phyloP scores from a whole-genome alignment of 2,329 filamentous ascomycete species.

The Ascochyta rabiei region DNA sequence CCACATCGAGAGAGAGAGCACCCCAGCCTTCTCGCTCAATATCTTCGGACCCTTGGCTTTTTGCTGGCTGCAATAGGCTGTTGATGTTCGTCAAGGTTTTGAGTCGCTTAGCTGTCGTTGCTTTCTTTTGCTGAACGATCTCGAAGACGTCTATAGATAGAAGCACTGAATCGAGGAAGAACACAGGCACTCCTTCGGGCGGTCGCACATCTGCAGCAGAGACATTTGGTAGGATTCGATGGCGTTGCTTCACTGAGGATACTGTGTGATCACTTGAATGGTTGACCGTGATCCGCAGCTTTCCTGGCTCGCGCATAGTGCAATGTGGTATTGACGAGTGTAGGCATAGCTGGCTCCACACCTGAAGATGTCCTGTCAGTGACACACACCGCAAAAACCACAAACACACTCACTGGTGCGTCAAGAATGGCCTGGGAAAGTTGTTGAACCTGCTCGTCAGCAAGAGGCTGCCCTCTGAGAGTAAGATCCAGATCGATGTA shows the following conservation, averaged over 20 bases:
- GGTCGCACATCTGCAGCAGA: constrained; percentile 38
- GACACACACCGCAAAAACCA: not conserved
- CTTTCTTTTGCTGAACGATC: constrained; percentile 10
- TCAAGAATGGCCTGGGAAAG: constrained; percentile 33
- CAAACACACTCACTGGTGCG: constrained; percentile 34
- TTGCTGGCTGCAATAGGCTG: not conserved
- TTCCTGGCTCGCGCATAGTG: not conserved
- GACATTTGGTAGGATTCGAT: constrained; percentile 32
- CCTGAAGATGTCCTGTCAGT: constrained; percentile 21
- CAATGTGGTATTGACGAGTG: constrained; percentile 21
- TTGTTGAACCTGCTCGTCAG: constrained; percentile 21
- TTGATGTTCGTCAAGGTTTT: constrained; percentile 6
- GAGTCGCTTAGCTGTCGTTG: constrained; percentile 14
- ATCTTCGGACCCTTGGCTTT: not conserved
- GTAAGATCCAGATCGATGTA: constrained; percentile 37
- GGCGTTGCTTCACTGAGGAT: constrained; percentile 16
- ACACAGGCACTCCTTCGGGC: constrained; percentile 31
- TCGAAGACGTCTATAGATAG: constrained; percentile 34
- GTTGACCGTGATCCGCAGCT: constrained; percentile 2
- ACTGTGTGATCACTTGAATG: constrained; percentile 1
- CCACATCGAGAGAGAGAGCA: not conserved
- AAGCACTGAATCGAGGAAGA: constrained; percentile 37
- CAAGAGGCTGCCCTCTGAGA: constrained; percentile 31
- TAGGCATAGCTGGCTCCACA: constrained; percentile 45
- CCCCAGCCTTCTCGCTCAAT: not conserved